Percentiles rank a stretch among this genome's conserved stretches.
These are phyloP conservation scores for Nigrograna mackinnonii DNA, from an alignment of 2,329 filamentous ascomycete genomes.

Conservation along the genomic window DNA sequence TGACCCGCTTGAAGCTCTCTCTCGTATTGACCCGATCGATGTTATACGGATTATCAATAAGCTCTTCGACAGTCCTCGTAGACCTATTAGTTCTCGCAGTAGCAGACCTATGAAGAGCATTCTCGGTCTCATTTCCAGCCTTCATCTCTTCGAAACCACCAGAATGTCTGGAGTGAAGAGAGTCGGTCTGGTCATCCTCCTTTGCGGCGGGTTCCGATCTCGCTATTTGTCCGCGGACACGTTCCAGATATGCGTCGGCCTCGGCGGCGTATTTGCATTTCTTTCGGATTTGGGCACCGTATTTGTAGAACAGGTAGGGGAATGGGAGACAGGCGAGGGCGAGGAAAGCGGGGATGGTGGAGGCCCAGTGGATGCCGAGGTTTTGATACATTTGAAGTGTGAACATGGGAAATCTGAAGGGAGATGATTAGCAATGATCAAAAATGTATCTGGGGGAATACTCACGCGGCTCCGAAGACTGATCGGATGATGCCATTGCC, in stretches of 20 bases:
- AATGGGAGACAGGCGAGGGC: conserved; percentile 72
- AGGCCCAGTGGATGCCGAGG: conserved; percentile 74
- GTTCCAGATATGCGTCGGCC: conserved; percentile 63
- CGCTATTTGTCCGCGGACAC: conserved; percentile 42
- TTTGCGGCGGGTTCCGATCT: conserved; percentile 12
- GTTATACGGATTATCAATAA: conserved; percentile 52
- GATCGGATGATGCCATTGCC: conserved; percentile 81
- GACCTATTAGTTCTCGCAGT: conserved; percentile 26
- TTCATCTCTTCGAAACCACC: conserved; percentile 45
- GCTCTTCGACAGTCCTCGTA: conserved; percentile 26
- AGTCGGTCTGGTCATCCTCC: conserved; percentile 23
- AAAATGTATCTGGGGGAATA: too few relatives aligned
- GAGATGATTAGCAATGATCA: too few relatives aligned
- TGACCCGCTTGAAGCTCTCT: conserved; percentile 50
- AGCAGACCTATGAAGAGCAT: conserved; percentile 28
- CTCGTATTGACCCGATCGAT: conserved; percentile 53
- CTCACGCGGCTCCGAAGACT: conserved; percentile 73
- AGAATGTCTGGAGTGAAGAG: too few relatives aligned
- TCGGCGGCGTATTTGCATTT: conserved; percentile 72
- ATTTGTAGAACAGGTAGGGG: conserved; percentile 76
- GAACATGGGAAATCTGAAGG: too few relatives aligned
- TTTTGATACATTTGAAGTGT: background rate
- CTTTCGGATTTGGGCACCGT: conserved; percentile 65
- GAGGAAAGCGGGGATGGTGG: conserved; percentile 73
- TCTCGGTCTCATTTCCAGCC: conserved; percentile 32